A percentile compares a stretch with the other conserved stretches of the same genome.
Evolutionary conservation across 106 monocot genomes (phyloP).

Genomic region (Vanilla planifolia): DNA sequence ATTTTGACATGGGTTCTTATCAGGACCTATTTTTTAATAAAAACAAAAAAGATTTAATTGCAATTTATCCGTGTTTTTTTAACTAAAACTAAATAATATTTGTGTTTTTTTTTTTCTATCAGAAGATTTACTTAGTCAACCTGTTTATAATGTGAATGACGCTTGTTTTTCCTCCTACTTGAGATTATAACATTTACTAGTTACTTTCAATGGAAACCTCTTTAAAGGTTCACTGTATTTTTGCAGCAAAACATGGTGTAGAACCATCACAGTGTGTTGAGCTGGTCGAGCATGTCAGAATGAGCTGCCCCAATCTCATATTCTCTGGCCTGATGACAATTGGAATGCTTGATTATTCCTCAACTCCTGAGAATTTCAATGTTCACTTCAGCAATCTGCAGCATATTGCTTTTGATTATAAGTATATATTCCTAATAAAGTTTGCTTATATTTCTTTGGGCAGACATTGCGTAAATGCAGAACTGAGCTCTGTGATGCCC

Average conservation of each 20-base stretch:
- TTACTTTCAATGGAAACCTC: neutral
- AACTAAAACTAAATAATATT: too few species aligned
- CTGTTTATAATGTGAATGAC: too few species aligned
- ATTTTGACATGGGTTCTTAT: too few species aligned
- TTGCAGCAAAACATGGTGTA: slow-evolving; percentile 88
- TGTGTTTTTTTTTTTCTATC: too few species aligned
- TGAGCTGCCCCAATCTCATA: slow-evolving; percentile 65
- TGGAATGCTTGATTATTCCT: slow-evolving; percentile 89
- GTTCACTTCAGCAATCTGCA: slow-evolving; percentile 20
- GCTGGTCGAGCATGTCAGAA: slow-evolving; percentile 77
- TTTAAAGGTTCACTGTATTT: slow-evolving; percentile 3
- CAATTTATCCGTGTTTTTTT: too few species aligned
- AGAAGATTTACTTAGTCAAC: too few species aligned
- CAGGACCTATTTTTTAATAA: too few species aligned
- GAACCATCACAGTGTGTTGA: slow-evolving; percentile 74
- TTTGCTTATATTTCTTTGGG: neutral
- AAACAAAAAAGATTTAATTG: too few species aligned
- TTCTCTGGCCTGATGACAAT: slow-evolving; percentile 99
- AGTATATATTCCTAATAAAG: neutral
- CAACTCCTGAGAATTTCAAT: slow-evolving; percentile 92
- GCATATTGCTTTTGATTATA: neutral
- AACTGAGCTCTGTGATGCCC: slow-evolving; percentile 47
- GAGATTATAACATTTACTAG: neutral
- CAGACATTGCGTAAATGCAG: slow-evolving; percentile 48
- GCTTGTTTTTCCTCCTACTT: too few species aligned